These are phyloP conservation scores for Oemleria cerasiformis DNA, from an alignment of 306 rosid genomes.

Conservation along the genomic window DNA sequence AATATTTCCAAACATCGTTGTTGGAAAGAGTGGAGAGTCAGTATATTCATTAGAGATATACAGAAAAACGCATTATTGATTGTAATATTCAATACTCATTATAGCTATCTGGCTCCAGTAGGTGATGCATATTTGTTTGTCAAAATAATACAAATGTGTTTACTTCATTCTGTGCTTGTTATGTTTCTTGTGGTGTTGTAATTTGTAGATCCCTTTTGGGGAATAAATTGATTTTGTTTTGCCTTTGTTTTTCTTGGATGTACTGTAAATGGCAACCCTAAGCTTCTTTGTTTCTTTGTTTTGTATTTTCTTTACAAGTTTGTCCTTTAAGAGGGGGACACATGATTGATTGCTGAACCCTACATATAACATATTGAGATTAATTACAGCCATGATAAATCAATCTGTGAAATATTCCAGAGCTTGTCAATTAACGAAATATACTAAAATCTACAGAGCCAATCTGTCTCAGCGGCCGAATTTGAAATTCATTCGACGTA, in stretches of 20 bases:
- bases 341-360: too few relatives aligned
- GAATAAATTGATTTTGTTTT: not conserved
- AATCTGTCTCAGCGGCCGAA: not conserved
- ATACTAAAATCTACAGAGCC: too few relatives aligned
- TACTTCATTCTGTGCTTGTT: not conserved
- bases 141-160: not conserved
- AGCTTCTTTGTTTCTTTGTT: too few relatives aligned
- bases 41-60: not conserved
- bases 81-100: not conserved
- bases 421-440: too few relatives aligned
- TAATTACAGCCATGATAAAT: too few relatives aligned
- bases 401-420: not conserved
- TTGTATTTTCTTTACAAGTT: too few relatives aligned
- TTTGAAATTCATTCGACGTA: not conserved
- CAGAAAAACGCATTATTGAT: not conserved
- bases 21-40: conserved; percentile 6
- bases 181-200: not conserved
- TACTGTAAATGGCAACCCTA: not conserved
- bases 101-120: not conserved
- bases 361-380: too few relatives aligned
- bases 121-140: too few relatives aligned
- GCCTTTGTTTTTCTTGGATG: not conserved
- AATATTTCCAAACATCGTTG: conserved; percentile 4
- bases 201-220: not conserved
- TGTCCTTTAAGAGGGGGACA: too few relatives aligned